Evolutionary conservation across 306 rosid species (phyloP).

Genomic region (Heteromeles arbutifolia): DNA sequence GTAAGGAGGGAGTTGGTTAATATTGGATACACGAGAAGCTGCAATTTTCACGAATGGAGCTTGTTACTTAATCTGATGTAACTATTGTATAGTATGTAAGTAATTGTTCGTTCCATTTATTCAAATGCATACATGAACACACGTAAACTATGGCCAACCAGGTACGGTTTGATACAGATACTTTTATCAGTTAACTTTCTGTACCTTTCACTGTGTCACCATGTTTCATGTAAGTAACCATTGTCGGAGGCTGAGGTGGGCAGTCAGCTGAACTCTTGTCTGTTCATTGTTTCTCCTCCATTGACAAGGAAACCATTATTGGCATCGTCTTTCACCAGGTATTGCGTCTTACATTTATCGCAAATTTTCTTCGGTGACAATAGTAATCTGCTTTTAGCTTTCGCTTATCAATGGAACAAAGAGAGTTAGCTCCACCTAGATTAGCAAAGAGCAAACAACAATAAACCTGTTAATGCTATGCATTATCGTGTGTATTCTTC

Average conservation of each 20-base stretch:
- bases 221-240: not conserved
- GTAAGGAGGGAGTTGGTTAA: slow-evolving; percentile 12
- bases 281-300: not conserved
- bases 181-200: not conserved
- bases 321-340: not conserved
- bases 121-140: not conserved
- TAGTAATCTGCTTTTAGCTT: not conserved
- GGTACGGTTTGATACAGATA: not conserved
- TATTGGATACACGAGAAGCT: slow-evolving; percentile 13
- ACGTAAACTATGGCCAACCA: not conserved
- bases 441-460: not conserved
- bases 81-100: not conserved
- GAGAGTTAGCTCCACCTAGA: not conserved
- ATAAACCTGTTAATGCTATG: not conserved
- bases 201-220: not conserved
- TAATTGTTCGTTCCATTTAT: not conserved
- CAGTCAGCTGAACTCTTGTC: not conserved
- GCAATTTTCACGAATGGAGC: slow-evolving; percentile 22
- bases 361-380: not conserved
- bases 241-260: not conserved
- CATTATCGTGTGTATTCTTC: not conserved
- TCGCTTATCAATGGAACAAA: not conserved
- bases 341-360: not conserved
- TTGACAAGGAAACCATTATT: not conserved
- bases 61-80: slow-evolving; percentile 6